phyloP scores from a whole-genome alignment of 257 asterid species.

The Solanum pennellii region DNA sequence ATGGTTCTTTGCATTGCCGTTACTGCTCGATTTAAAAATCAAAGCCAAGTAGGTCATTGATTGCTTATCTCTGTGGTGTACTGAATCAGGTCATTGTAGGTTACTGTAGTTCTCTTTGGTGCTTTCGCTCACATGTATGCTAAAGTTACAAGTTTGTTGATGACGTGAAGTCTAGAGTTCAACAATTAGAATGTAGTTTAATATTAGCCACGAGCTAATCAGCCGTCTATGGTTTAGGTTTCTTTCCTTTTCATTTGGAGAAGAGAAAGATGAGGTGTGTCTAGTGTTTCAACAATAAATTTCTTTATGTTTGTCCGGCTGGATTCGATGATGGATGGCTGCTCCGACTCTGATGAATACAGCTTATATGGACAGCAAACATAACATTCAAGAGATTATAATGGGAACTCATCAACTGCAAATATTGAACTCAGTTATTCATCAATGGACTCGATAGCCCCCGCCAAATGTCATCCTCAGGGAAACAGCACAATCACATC shows the following conservation, averaged over 20 bases:
- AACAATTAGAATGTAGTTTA: neutral
- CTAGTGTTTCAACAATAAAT: neutral
- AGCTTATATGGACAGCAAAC: conserved; percentile 9
- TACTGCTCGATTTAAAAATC: conserved; percentile 90
- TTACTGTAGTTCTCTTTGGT: neutral
- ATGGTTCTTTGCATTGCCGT: conserved; percentile 93
- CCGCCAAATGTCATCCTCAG: neutral
- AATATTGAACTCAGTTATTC: neutral
- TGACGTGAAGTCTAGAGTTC: neutral
- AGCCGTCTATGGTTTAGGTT: neutral
- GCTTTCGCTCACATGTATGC: neutral
- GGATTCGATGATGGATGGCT: conserved; percentile 5
- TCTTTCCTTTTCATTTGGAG: neutral
- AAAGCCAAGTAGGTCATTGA: conserved; percentile 72
- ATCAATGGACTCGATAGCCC: conserved; percentile 1
- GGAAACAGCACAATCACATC: neutral
- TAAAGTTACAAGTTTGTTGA: neutral
- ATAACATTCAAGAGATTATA: neutral
- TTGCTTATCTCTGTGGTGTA: neutral
- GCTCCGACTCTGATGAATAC: conserved; percentile 7
- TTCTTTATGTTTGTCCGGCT: conserved; percentile 10
- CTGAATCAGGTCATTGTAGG: neutral
- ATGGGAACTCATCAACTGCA: neutral
- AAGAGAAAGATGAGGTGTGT: neutral
- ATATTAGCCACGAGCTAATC: neutral